Evolutionary conservation across 1,284 basidiomycete species (phyloP).

Genomic region (Ustilago shanxiensis): DNA sequence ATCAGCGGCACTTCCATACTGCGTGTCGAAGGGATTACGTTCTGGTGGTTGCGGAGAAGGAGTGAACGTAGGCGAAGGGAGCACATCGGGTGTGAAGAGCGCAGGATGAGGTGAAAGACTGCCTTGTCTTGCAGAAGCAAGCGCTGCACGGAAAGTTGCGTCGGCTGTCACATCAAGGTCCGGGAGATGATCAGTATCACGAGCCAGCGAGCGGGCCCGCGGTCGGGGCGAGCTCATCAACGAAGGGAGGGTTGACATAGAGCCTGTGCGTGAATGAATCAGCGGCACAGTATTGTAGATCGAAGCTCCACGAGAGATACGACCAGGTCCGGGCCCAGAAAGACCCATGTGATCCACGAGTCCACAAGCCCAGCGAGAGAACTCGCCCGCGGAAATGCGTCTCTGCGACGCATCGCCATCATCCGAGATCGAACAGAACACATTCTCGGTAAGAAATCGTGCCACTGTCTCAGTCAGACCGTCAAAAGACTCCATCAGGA

Average conservation of each 20-base stretch:
- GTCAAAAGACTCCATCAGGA: constrained; percentile 89
- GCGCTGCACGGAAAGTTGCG: constrained; percentile 24
- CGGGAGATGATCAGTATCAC: constrained; percentile 30
- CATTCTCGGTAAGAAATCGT: constrained; percentile 83
- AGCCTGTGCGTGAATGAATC: constrained; percentile 51
- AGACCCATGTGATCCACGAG: constrained; percentile 75
- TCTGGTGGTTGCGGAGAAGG: constrained; percentile 42
- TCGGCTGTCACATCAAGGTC: constrained; percentile 34
- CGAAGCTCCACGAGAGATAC: constrained; percentile 52
- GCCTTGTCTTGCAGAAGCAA: constrained; percentile 25
- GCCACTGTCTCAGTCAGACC: constrained; percentile 91
- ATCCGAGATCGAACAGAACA: constrained; percentile 83
- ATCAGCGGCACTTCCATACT: constrained; percentile 18
- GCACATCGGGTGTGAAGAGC: constrained; percentile 48
- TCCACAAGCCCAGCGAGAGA: constrained; percentile 86
- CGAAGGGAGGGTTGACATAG: constrained; percentile 47
- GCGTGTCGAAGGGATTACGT: constrained; percentile 41
- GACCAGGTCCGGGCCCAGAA: constrained; percentile 22
- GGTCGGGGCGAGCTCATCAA: constrained; percentile 48
- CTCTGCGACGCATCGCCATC: constrained; percentile 71
- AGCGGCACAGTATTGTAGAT: constrained; percentile 50
- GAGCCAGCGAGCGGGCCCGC: constrained; percentile 29
- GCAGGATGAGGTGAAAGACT: constrained; percentile 42
- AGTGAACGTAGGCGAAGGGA: constrained; percentile 52
- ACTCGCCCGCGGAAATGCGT: constrained; percentile 83